phyloP scores from a whole-genome alignment of 257 asterid species.

The Osmanthus fragrans region DNA sequence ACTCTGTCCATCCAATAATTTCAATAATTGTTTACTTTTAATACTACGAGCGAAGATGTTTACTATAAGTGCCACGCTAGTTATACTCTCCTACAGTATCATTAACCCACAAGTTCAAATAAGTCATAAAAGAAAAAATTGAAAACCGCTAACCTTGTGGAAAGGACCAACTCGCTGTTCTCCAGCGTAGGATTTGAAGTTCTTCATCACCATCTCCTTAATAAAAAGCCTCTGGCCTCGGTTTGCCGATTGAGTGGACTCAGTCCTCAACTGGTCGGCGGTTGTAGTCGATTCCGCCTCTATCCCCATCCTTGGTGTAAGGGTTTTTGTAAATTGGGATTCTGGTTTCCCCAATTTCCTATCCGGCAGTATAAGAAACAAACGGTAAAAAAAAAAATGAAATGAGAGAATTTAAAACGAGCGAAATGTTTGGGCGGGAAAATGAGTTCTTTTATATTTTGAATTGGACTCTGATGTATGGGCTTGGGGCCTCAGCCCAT shows the following conservation, averaged over 20 bases:
- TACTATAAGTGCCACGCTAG: neutral
- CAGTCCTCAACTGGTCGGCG: constrained; percentile 31
- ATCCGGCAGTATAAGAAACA: neutral
- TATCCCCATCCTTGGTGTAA: constrained; percentile 14
- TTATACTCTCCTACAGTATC: neutral
- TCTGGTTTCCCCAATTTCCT: neutral
- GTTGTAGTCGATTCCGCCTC: constrained; percentile 50
- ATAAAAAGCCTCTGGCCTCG: constrained; percentile 78
- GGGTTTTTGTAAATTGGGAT: neutral
- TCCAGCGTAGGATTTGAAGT: constrained; percentile 97
- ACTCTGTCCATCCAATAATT: constrained; percentile 45
- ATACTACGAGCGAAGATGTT: neutral
- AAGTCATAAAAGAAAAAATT: neutral
- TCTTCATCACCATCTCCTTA: constrained; percentile 92
- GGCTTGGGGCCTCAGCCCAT: no score
- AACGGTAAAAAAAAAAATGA: neutral
- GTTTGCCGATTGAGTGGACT: constrained; percentile 37
- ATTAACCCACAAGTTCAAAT: neutral
- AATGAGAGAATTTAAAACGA: neutral
- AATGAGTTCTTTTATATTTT: neutral
- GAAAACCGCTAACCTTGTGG: constrained; percentile 80
- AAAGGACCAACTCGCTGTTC: constrained; percentile 99
- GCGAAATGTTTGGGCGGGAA: constrained; percentile 32
- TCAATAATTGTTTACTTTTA: neutral
- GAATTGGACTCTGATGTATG: no score